These are phyloP conservation scores for Petasospora fabianii DNA, from an alignment of 1,139 yeast species.

Conservation along the genomic window DNA sequence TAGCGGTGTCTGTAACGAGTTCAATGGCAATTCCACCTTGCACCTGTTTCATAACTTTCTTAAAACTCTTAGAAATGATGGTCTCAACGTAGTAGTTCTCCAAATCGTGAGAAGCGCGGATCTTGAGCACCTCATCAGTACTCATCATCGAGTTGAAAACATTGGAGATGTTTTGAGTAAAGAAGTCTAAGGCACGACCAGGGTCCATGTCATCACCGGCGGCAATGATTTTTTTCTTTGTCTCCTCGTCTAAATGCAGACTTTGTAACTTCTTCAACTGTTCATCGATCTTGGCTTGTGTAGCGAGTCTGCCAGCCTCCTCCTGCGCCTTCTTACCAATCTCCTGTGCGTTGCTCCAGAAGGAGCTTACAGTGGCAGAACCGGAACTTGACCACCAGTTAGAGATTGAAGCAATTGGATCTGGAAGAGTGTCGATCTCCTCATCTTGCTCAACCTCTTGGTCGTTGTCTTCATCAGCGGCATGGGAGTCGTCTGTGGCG, in stretches of 20 bases:
- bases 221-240: constrained; percentile 23
- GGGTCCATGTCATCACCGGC: constrained; percentile 22
- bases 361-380: constrained; percentile 63
- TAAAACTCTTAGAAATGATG: constrained; percentile 65
- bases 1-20: constrained; percentile 31
- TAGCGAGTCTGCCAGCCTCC: constrained; percentile 38
- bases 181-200: constrained; percentile 27
- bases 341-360: constrained; percentile 48
- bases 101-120: constrained; percentile 82
- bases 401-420: constrained; percentile 67
- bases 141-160: constrained; percentile 50
- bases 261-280: constrained; percentile 30
- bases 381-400: constrained; percentile 85
- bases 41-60: constrained; percentile 40
- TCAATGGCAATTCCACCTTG: constrained; percentile 25
- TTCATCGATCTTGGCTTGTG: constrained; percentile 30
- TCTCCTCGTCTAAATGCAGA: constrained; percentile 28
- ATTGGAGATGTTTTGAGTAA: constrained; percentile 40
- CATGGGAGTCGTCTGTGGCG: background rate
- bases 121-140: constrained; percentile 67
- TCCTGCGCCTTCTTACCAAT: constrained; percentile 34
- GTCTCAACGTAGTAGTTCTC: constrained; percentile 67
- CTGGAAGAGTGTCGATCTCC: constrained; percentile 31
- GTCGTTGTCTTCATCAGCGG: background rate
- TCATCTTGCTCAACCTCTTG: constrained; percentile 5